phyloP scores from a whole-genome alignment of 768 basidiomycete genomes.

The Phlebiopsis gigantea region DNA sequence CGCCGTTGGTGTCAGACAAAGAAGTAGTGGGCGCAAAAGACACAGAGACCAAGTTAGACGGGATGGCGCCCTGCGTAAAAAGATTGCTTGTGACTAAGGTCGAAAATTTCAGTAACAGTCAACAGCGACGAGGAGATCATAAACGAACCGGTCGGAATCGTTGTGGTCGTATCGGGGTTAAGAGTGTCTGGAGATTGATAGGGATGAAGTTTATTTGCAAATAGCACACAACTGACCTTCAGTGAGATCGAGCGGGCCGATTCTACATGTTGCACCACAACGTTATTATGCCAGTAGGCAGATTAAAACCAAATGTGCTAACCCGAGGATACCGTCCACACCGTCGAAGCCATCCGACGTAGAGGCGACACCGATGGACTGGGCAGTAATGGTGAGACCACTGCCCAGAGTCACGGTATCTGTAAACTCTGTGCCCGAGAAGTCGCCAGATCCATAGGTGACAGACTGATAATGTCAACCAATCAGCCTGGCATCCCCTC shows the following conservation, averaged over 20 bases:
- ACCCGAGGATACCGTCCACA: constrained; percentile 68
- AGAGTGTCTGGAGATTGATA: constrained; percentile 11
- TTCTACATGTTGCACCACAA: constrained; percentile 30
- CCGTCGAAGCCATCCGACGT: constrained; percentile 35
- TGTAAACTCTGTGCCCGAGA: constrained; percentile 24
- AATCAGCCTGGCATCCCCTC: not conserved
- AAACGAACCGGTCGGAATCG: constrained; percentile 9
- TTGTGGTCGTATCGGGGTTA: constrained; percentile 1
- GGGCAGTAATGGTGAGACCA: constrained; percentile 44
- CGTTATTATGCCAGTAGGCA: not conserved
- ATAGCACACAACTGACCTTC: constrained; percentile 18
- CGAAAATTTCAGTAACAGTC: too few species aligned
- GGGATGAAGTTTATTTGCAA: not conserved
- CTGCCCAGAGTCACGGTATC: constrained; percentile 51
- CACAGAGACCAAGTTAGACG: constrained; percentile 21
- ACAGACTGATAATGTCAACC: constrained; percentile 10
- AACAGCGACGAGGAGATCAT: not conserved
- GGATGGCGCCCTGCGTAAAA: constrained; percentile 21
- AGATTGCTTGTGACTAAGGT: constrained; percentile 42
- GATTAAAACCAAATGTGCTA: constrained; percentile 7
- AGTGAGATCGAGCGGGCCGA: constrained; percentile 55
- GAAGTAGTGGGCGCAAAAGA: constrained; percentile 26
- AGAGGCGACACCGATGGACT: constrained; percentile 62
- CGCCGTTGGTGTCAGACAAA: constrained; percentile 11
- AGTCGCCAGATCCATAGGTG: constrained; percentile 15